phyloP scores from a whole-genome alignment of 805 yeast species.

The Cyberlindnera nakhonratchasimensis region DNA sequence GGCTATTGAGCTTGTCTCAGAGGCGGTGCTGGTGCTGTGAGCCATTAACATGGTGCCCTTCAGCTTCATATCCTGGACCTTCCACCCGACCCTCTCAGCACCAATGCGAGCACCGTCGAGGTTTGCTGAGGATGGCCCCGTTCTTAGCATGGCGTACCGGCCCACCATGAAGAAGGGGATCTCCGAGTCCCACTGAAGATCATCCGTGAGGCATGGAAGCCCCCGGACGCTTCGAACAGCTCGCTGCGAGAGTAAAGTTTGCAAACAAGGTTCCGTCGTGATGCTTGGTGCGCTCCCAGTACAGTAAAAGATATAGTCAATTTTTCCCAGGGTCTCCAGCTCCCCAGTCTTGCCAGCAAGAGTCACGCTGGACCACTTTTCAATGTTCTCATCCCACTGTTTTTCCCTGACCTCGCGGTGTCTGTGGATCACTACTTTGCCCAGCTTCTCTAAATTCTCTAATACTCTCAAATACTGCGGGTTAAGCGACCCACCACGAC shows the following conservation, averaged over 20 bases:
- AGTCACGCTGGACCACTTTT: conserved; percentile 28
- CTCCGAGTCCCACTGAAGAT: conserved; percentile 39
- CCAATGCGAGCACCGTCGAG: conserved; percentile 45
- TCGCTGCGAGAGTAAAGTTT: conserved; percentile 27
- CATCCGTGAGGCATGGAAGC: conserved; percentile 41
- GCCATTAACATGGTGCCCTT: not conserved
- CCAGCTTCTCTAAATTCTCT: conserved; percentile 31
- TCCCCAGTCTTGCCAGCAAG: conserved; percentile 2
- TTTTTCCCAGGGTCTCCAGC: conserved; percentile 10
- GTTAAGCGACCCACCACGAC: conserved; percentile 45
- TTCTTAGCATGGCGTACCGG: conserved; percentile 38
- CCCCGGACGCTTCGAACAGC: conserved; percentile 37
- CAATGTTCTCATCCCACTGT: conserved; percentile 27
- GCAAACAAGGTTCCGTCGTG: conserved; percentile 30
- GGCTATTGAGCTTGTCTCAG: too few species aligned
- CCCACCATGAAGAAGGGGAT: conserved; percentile 42
- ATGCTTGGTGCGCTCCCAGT: conserved; percentile 39
- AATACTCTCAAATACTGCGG: conserved; percentile 40
- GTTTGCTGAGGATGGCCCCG: conserved; percentile 46
- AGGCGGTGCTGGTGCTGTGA: too few species aligned
- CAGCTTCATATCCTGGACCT: conserved; percentile 9
- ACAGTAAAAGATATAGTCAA: conserved; percentile 40
- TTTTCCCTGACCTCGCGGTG: conserved; percentile 30
- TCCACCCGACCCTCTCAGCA: conserved; percentile 41
- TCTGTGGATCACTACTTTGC: conserved; percentile 31